A percentile compares a stretch with the other conserved stretches of the same genome.
Evolutionary conservation across 345 rosid genomes (phyloP).

Genomic region (Turritis glabra): DNA sequence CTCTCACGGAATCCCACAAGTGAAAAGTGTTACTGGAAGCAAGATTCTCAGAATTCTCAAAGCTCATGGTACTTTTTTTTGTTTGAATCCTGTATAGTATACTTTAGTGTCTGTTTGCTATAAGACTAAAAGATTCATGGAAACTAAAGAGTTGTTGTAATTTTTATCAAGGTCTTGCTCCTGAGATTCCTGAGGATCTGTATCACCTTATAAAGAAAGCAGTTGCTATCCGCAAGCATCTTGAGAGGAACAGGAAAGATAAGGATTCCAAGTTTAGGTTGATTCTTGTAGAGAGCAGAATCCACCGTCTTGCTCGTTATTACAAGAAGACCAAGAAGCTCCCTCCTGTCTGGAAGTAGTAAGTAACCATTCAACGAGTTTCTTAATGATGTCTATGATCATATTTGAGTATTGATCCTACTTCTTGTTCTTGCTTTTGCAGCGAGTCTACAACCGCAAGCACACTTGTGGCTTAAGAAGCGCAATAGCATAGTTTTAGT

Average conservation of each 20-base stretch:
- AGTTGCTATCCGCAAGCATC: background rate
- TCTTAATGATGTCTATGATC: background rate
- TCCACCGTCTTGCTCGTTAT: background rate
- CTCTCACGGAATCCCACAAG: background rate
- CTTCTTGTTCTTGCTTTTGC: background rate
- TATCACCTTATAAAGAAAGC: background rate
- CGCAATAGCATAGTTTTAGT: background rate
- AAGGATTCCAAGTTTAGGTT: background rate
- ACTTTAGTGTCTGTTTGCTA: background rate
- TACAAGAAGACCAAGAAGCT: conserved; percentile 5
- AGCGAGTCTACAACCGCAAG: conserved; percentile 33
- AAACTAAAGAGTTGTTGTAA: background rate
- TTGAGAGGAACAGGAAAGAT: background rate
- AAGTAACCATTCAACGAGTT: background rate
- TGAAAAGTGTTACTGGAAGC: background rate
- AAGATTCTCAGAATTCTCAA: background rate
- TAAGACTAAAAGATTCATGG: background rate
- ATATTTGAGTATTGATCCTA: background rate
- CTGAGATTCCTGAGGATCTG: background rate
- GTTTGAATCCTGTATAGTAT: background rate
- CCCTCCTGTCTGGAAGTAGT: background rate
- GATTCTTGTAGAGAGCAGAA: background rate
- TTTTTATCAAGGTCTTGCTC: background rate
- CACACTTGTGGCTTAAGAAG: conserved; percentile 28
- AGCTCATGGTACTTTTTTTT: background rate